Evolutionary conservation across 176 grass and related monocot genomes (phyloP).

Genomic region (Coix lacrymajobi): DNA sequence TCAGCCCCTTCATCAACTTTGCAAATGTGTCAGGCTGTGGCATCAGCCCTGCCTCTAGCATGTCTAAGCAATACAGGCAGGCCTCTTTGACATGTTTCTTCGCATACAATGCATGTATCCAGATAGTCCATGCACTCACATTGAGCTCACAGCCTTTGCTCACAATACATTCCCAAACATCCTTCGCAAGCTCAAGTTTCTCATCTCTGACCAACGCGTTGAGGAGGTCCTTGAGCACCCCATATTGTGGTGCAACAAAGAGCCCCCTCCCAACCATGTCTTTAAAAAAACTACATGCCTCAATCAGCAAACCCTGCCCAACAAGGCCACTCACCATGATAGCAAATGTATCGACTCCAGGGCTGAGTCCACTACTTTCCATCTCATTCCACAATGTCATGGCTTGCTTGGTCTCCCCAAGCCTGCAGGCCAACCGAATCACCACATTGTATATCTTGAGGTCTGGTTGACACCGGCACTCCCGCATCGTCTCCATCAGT

Average conservation of each 20-base stretch:
- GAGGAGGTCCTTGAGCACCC: conserved; percentile 80
- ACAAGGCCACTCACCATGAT: conserved; percentile 83
- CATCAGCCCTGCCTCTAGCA: conserved; percentile 88
- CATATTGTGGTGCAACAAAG: conserved; percentile 77
- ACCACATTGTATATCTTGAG: conserved; percentile 66
- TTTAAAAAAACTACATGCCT: conserved; percentile 75
- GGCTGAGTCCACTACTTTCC: conserved; percentile 63
- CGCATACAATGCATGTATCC: conserved; percentile 76
- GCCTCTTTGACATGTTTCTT: conserved; percentile 87
- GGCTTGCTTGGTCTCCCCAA: conserved; percentile 73
- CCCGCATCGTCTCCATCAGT: conserved; percentile 71
- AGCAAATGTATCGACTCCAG: conserved; percentile 68
- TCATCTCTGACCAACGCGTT: conserved; percentile 67
- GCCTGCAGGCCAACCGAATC: conserved; percentile 73
- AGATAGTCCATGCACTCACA: conserved; percentile 87
- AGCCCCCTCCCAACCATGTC: conserved; percentile 80
- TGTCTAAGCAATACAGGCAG: conserved; percentile 80
- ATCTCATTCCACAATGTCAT: conserved; percentile 69
- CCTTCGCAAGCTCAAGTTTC: conserved; percentile 85
- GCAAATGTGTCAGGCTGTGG: conserved; percentile 85
- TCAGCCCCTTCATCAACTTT: conserved; percentile 86
- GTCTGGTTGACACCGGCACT: conserved; percentile 53
- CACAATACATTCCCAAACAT: conserved; percentile 76
- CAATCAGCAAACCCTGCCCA: conserved; percentile 48
- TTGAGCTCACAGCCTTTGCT: conserved; percentile 81